Base-by-base conservation (phyloP, 75 land plant genomes). In the Pinus albicaulis region DNA sequence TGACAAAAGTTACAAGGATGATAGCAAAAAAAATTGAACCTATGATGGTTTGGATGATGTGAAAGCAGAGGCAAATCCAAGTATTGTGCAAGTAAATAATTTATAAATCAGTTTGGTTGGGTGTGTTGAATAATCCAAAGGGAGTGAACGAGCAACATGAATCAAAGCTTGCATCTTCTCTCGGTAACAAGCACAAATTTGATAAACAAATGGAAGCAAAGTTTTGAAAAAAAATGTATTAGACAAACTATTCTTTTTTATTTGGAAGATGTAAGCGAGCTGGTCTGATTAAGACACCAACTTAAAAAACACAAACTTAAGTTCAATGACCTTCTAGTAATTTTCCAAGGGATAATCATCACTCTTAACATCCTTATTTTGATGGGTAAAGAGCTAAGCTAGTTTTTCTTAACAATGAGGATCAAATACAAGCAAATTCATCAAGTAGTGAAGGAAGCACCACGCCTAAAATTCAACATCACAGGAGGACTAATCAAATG, bases 231-330 rank as follows among this genome's bases (percentile, higher is more conserved):
- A n/a, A n/a, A n/a, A 84, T 70, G 98, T n/a, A 81, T 28, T 34
- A 82, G 98, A 31, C 93, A 92, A 71, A 92, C 91, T 2, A 83
- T 92, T 87, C 82, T 97, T 78, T 81, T 97, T 25, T 89, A 91
- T 56, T 77, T 89, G 57, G 93, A 92, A 73, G 94, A 92, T 77
- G 88, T 86, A 85, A 88, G 74, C 84, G 87, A 74, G 91, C 90
- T 62, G 90, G 87, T 12, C 76, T 90, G 17, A 79, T 84, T 16
- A 92, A 95, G 72, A 78, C 82, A 65, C 80, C 91, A 56, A 85
- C 86, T 15, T 87, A 88, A 52, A 86, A 82, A 70, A 85, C 87
- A 75, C 93, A 91, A 76, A 76, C 73, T 38, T 62, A 78, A 34
- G 76, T 82, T 48, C 53, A 85, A 53, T 72, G 82, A 24, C 8